A percentile compares a stretch with the other conserved stretches of the same genome.
These are phyloP conservation scores for Syzygium malaccense DNA, from an alignment of 441 rosid species.

Conservation along the genomic window DNA sequence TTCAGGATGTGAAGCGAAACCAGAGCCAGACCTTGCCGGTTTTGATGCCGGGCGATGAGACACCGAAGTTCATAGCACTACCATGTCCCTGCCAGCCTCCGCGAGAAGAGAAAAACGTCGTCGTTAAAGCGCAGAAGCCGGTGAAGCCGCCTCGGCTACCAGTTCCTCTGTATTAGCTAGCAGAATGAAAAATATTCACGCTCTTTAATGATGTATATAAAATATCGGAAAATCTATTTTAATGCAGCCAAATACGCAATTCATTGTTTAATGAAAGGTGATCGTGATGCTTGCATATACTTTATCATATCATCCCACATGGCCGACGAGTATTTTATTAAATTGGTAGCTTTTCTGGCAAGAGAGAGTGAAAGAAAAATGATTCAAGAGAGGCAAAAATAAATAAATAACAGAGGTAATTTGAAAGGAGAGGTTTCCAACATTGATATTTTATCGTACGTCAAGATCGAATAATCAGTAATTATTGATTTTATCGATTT, in stretches of 20 bases:
- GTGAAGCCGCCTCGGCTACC: constrained; percentile 52
- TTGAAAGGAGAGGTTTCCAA: background rate
- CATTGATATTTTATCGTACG: background rate
- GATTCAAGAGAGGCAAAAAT: background rate
- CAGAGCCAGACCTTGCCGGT: constrained; percentile 60
- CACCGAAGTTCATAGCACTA: constrained; percentile 81
- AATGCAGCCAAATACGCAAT: background rate
- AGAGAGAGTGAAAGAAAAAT: background rate
- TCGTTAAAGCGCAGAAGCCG: constrained; percentile 30
- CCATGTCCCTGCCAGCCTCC: constrained; percentile 80
- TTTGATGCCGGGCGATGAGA: constrained; percentile 78
- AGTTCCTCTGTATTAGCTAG: constrained; percentile 50
- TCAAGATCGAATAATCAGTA: background rate
- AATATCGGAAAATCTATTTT: background rate
- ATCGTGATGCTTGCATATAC: background rate
- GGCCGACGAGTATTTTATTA: background rate
- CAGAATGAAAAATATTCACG: background rate
- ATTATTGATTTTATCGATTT: background rate
- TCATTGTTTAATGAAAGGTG: background rate
- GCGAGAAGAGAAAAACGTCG: constrained; percentile 25
- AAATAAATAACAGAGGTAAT: background rate
- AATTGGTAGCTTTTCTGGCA: background rate
- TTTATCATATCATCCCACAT: background rate
- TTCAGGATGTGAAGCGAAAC: constrained; percentile 43
- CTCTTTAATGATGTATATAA: background rate